phyloP scores from a whole-genome alignment of 2,329 filamentous ascomycete genomes.

The Ophiostoma fasciatum region DNA sequence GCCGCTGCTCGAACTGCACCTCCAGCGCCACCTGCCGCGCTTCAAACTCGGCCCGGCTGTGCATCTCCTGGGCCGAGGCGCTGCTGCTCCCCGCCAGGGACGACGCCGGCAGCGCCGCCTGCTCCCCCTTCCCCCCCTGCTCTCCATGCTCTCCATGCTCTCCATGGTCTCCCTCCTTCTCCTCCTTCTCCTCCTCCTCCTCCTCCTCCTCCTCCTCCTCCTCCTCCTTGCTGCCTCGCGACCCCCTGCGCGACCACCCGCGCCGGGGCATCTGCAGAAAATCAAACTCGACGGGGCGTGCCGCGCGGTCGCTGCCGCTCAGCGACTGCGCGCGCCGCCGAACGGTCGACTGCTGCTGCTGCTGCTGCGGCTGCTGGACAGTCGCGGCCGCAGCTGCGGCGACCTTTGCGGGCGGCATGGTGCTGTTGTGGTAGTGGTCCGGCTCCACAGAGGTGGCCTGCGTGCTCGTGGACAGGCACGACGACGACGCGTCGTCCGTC shows the following conservation, averaged over 20 bases:
- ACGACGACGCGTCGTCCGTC: slow-evolving; percentile 6
- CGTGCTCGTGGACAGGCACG: slow-evolving; percentile 9
- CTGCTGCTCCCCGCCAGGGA: too few relatives aligned
- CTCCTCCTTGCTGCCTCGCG: not conserved
- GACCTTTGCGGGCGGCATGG: not conserved
- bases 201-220: too few relatives aligned
- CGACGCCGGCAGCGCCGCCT: too few relatives aligned
- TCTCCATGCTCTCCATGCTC: too few relatives aligned
- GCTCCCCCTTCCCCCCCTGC: too few relatives aligned
- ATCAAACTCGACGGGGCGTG: not conserved
- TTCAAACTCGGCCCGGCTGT: slow-evolving; percentile 1
- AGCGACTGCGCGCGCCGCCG: slow-evolving; percentile 1
- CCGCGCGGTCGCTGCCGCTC: not conserved
- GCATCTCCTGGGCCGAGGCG: not conserved
- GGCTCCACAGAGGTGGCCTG: slow-evolving; percentile 8
- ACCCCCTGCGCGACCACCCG: too few relatives aligned
- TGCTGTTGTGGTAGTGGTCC: not conserved
- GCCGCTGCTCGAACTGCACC: slow-evolving; percentile 2
- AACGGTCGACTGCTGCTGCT: not conserved
- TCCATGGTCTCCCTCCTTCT: too few relatives aligned
- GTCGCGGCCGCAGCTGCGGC: not conserved
- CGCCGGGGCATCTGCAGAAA: not conserved
- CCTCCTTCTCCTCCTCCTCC: too few relatives aligned
- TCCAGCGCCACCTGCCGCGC: slow-evolving; percentile 1
- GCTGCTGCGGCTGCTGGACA: not conserved